Evolutionary conservation across 164 flowering plant genomes (phyloP), one percentile per base, ranked within the genome.

Genomic region (Nelumbo lutea): DNA sequence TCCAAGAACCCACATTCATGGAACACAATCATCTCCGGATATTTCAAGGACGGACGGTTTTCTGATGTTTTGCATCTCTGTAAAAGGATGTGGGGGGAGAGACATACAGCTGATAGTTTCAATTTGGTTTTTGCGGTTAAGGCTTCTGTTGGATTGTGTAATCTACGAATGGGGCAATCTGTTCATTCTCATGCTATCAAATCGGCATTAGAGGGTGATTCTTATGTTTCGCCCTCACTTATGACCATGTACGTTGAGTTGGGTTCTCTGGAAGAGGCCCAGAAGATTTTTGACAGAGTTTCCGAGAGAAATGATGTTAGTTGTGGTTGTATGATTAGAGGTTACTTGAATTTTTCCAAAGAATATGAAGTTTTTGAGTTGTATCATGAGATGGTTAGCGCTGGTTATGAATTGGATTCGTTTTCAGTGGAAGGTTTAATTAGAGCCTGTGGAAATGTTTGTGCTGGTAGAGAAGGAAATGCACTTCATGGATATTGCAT

Each of bases 1-100:
- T 59, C 14, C 42, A 70, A 69, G 51, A 74, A 65, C 45, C 51
- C 42, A 43, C 73, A 15, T 61, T 65, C 73, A 40, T 74, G 77
- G 77, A 74, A 74, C 73, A 65, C 73, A 14, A 74, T 74, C 62
- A 45, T 74, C 60, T 70, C 77, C 15, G 73, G 66, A 11, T 74
- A 60, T 48, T 70, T 55, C 6, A 70, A 69, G 11, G 10, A 44
- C 58, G n/a, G 9, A n/a, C 42, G 41, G 40, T 66, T 47, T 66
- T 47, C 27, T 5, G 73, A 70, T 40, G 69, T 70, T 62, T 50
- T 70, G 39, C 15, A 1, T 4, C 67, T 67, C 46, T 75, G 45
- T 44, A 62, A 47, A 46, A 42, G 51, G 44, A 40, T 70, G 58
- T 62, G 59, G 44, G 66, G 70, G 9, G 73, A 66, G 62, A 65